Percentiles rank a stretch among this genome's conserved stretches.
Conservation (phyloP, 2,329 filamentous ascomycete species). For the Alternaria viburni region DNA sequence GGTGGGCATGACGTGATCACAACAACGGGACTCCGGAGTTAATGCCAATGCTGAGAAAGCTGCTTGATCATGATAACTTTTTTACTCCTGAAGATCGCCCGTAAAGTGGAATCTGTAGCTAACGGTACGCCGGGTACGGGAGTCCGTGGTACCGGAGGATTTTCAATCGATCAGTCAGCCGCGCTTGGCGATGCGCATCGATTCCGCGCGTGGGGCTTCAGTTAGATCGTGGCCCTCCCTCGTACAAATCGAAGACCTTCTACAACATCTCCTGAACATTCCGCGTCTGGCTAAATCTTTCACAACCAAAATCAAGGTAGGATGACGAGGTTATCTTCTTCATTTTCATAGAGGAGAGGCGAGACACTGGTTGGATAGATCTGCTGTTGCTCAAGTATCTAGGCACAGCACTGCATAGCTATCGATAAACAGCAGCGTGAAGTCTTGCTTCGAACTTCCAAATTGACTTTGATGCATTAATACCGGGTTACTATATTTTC, state of each 20-base stretch:
- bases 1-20: conserved; percentile 23
- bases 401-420: not conserved
- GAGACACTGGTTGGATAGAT: not conserved
- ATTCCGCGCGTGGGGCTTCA: conserved; percentile 3
- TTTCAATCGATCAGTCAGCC: conserved; percentile 11
- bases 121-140: not conserved
- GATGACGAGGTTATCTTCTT: not conserved
- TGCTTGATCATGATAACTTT: not conserved
- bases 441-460: not conserved
- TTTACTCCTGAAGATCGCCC: not conserved
- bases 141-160: not conserved
- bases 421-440: not conserved
- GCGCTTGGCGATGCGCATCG: not conserved
- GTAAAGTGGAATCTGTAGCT: not conserved
- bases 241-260: not conserved
- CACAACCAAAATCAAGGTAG: not conserved
- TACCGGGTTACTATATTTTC: conserved; percentile 2
- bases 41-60: not conserved
- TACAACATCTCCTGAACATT: not conserved
- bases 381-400: not conserved
- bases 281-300: not conserved
- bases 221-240: not conserved
- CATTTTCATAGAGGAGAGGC: not conserved
- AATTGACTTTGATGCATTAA: conserved; percentile 23
- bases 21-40: conserved; percentile 5